Conservation (phyloP, 495 filamentous ascomycete genomes). For the Xylaria cubensis region DNA sequence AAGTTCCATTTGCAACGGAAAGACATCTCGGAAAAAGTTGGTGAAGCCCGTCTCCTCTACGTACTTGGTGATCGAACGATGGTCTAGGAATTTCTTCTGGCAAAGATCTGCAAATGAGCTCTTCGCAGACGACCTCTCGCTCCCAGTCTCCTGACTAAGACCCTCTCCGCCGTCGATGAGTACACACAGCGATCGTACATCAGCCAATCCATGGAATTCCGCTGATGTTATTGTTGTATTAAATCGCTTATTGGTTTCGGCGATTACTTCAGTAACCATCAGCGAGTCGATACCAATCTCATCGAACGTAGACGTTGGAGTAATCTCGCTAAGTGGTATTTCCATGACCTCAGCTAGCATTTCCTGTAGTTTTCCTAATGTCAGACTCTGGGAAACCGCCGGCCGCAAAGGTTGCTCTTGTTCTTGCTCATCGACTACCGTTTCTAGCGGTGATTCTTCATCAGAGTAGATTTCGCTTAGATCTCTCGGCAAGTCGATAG, state of each 20-base stretch:
- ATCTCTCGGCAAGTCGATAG: background rate
- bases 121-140: background rate
- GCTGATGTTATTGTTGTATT: slow-evolving; percentile 6
- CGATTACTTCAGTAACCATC: slow-evolving; percentile 49
- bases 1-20: slow-evolving; percentile 1
- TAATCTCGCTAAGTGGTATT: slow-evolving; percentile 22
- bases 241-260: slow-evolving; percentile 41
- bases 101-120: background rate
- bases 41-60: background rate
- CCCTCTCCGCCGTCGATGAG: background rate
- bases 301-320: slow-evolving; percentile 28
- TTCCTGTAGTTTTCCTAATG: slow-evolving; percentile 25
- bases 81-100: slow-evolving; percentile 4
- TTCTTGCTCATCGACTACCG: slow-evolving; percentile 11
- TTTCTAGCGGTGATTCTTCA: slow-evolving; percentile 11
- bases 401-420: slow-evolving; percentile 31
- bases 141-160: background rate
- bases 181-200: background rate
- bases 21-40: background rate
- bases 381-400: slow-evolving; percentile 27
- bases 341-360: slow-evolving; percentile 41
- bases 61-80: background rate
- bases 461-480: slow-evolving; percentile 6
- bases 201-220: background rate
- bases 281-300: slow-evolving; percentile 54